Percentiles rank a stretch among this genome's conserved stretches.
Conservation (phyloP, 1,139 yeast genomes). For the Blastobotrys elegans region DNA sequence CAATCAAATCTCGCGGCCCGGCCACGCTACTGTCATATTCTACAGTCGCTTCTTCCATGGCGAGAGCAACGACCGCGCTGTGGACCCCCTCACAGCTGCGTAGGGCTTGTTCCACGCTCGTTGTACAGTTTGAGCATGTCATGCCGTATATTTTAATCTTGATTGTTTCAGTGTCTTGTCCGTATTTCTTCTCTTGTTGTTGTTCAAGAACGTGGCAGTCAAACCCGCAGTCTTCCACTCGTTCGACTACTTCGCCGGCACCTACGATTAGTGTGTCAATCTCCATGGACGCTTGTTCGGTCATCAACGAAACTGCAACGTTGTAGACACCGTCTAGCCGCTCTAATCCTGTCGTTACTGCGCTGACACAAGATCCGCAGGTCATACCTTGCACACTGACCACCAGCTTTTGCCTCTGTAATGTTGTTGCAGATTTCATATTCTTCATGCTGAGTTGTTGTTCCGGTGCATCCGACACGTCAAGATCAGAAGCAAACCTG, state of each 20-base stretch:
- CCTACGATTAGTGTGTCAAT: constrained; percentile 39
- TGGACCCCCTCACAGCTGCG: constrained; percentile 43
- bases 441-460: neutral
- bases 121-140: constrained; percentile 58
- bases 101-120: constrained; percentile 45
- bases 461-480: neutral
- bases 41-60: constrained; percentile 43
- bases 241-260: constrained; percentile 39
- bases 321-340: constrained; percentile 43
- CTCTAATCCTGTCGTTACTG: constrained; percentile 54
- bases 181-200: neutral
- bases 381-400: constrained; percentile 62
- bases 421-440: neutral
- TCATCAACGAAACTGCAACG: constrained; percentile 63
- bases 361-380: constrained; percentile 72
- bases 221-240: constrained; percentile 74
- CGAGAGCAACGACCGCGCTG: constrained; percentile 38
- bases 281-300: constrained; percentile 61
- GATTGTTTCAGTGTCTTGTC: constrained; percentile 6
- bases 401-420: constrained; percentile 6
- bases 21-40: constrained; percentile 41
- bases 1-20: constrained; percentile 58
- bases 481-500: constrained; percentile 4
- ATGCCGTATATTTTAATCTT: constrained; percentile 48
- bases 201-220: neutral